phyloP scores from a whole-genome alignment of 1,284 basidiomycete genomes.

The Agroathelia rolfsii region DNA sequence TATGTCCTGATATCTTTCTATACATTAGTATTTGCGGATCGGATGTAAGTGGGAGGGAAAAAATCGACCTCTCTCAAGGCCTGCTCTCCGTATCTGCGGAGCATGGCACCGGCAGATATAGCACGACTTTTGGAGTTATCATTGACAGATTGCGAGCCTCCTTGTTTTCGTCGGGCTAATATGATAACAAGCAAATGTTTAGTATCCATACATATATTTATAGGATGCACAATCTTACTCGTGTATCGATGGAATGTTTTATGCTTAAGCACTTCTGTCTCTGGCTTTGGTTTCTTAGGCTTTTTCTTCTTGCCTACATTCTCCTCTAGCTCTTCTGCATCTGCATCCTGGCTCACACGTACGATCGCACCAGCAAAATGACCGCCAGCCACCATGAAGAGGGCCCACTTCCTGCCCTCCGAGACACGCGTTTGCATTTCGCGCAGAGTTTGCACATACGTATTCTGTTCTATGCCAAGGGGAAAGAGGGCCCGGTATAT shows the following conservation, averaged over 20 bases:
- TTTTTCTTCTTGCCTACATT: constrained; percentile 43
- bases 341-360: constrained; percentile 46
- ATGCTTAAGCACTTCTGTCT: constrained; percentile 76
- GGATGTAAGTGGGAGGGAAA: constrained; percentile 1
- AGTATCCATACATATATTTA: neutral
- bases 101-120: constrained; percentile 88
- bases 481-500: constrained; percentile 75
- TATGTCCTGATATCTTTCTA: constrained; percentile 58
- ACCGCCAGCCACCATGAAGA: constrained; percentile 95
- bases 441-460: constrained; percentile 50
- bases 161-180: constrained; percentile 91
- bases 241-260: constrained; percentile 99
- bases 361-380: constrained; percentile 94
- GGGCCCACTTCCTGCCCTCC: constrained; percentile 75
- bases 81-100: constrained; percentile 93
- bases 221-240: constrained; percentile 41
- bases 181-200: constrained; percentile 4
- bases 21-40: constrained; percentile 5
- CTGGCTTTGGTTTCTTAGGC: constrained; percentile 48
- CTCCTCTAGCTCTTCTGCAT: constrained; percentile 33
- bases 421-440: constrained; percentile 54
- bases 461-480: constrained; percentile 27
- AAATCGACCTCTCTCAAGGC: constrained; percentile 75
- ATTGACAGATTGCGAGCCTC: constrained; percentile 87
- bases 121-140: constrained; percentile 91